Percentiles rank a stretch among this genome's conserved stretches.
These are phyloP conservation scores for Santalum album DNA, from an alignment of 164 flowering plant genomes.

Conservation along the genomic window DNA sequence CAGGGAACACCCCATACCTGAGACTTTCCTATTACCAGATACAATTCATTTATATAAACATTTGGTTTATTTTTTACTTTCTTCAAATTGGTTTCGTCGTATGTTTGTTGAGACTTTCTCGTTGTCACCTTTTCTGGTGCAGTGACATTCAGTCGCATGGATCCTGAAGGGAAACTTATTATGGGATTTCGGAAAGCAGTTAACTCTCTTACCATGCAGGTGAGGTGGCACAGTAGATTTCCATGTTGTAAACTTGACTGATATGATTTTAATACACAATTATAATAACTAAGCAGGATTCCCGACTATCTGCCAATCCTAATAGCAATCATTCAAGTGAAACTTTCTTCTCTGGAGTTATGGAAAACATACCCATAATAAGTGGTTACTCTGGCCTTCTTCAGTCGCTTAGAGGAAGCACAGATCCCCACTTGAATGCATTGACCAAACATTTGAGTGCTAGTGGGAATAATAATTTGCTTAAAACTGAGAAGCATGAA, in stretches of 20 bases:
- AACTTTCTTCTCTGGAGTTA: slow-evolving; percentile 43
- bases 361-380: slow-evolving; percentile 50
- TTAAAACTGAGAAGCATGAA: slow-evolving; percentile 36
- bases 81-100: no score
- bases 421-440: slow-evolving; percentile 41
- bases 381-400: slow-evolving; percentile 62
- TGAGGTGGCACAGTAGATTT: slow-evolving; percentile 15
- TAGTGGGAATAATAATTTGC: slow-evolving; percentile 38
- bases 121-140: neutral
- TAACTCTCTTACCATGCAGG: slow-evolving; percentile 36
- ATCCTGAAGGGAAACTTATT: slow-evolving; percentile 5
- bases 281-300: slow-evolving; percentile 39
- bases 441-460: slow-evolving; percentile 37
- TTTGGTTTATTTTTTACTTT: no score
- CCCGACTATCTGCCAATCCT: slow-evolving; percentile 34
- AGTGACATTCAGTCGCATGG: slow-evolving; percentile 5
- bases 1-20: no score
- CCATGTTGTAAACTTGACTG: slow-evolving; percentile 7
- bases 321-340: slow-evolving; percentile 47
- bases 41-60: no score
- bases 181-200: slow-evolving; percentile 4
- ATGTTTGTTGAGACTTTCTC: no score
- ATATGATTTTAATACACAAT: slow-evolving; percentile 11
- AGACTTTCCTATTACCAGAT: no score
- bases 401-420: slow-evolving; percentile 61